phyloP scores from a whole-genome alignment of 177 flowering plant species.

The Vitis hybrid region DNA sequence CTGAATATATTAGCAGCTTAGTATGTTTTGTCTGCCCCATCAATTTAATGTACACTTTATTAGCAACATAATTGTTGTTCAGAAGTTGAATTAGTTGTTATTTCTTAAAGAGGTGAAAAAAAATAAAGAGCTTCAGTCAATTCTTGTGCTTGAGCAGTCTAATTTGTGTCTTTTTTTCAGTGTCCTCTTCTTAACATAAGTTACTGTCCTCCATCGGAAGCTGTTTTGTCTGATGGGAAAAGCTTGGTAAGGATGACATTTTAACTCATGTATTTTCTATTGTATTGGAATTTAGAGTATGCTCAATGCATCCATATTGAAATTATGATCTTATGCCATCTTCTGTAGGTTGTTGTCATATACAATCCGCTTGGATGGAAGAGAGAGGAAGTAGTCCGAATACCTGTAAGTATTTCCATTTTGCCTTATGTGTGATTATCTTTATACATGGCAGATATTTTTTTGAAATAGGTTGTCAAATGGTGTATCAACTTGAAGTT shows the following conservation, averaged over 20 bases:
- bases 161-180: conserved; percentile 32
- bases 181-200: conserved; percentile 92
- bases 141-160: neutral
- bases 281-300: neutral
- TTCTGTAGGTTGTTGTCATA: conserved; percentile 60
- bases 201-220: conserved; percentile 88
- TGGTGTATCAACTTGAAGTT: too few species aligned
- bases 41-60: too few species aligned
- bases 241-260: conserved; percentile 53
- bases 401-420: conserved; percentile 62
- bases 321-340: neutral
- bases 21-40: too few species aligned
- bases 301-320: neutral
- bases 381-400: conserved; percentile 71
- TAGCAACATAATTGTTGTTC: too few species aligned
- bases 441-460: neutral
- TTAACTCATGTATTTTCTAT: conserved; percentile 3
- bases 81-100: too few species aligned
- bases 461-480: neutral
- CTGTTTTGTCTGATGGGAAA: conserved; percentile 48
- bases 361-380: conserved; percentile 93
- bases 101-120: too few species aligned
- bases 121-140: neutral
- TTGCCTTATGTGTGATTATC: neutral
- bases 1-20: too few species aligned